A percentile compares a stretch with the other conserved stretches of the same genome.
phyloP scores from a whole-genome alignment of 129 eudicot genomes.

The Smallanthus sonchifolius region DNA sequence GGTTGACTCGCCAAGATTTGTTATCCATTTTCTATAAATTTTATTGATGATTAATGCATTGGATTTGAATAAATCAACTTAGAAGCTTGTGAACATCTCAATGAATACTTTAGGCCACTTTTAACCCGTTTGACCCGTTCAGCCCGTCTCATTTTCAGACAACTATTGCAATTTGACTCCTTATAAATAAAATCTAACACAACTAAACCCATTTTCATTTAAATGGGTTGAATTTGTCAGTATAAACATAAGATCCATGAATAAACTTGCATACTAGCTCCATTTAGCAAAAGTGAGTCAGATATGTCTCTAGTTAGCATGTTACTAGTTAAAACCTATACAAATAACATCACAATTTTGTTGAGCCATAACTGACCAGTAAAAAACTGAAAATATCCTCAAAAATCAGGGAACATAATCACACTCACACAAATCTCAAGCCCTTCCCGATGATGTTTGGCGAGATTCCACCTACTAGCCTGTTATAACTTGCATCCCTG shows the following conservation, averaged over 20 bases:
- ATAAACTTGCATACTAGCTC: conserved; percentile 56
- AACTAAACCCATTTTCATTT: no score
- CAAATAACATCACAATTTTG: not conserved
- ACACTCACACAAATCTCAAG: conserved; percentile 55
- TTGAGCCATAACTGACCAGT: not conserved
- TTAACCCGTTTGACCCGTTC: no score
- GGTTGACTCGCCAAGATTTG: not conserved
- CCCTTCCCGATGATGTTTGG: conserved; percentile 42
- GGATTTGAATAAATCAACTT: no score
- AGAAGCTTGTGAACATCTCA: no score
- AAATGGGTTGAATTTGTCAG: no score
- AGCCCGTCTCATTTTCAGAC: no score
- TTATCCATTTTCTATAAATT: not conserved
- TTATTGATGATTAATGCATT: no score
- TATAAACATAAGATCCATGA: not conserved
- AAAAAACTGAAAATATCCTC: not conserved
- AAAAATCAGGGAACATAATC: not conserved
- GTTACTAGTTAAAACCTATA: conserved; percentile 59
- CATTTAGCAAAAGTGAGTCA: conserved; percentile 49
- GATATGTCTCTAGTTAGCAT: conserved; percentile 64
- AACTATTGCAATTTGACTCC: no score
- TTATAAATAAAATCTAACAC: no score
- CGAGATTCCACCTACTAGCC: no score
- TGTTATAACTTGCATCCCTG: no score
- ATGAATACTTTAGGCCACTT: no score